These are phyloP conservation scores for Fraxinus pennsylvanica DNA, from an alignment of 257 asterid genomes.

Conservation along the genomic window DNA sequence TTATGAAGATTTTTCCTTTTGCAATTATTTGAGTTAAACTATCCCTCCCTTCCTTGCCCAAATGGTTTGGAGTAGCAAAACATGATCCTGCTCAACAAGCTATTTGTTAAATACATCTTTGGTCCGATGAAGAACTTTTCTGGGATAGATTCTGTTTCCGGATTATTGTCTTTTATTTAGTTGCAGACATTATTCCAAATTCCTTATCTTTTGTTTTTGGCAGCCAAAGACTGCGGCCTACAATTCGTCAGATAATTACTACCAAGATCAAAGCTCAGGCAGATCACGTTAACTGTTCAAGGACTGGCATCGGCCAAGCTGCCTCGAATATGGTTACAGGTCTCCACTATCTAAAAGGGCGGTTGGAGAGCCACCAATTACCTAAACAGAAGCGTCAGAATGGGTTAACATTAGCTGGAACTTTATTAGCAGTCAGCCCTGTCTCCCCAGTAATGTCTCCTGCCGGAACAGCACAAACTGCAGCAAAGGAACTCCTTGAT, in stretches of 20 bases:
- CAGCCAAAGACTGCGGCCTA: slow-evolving; percentile 94
- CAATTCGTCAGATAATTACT: slow-evolving; percentile 84
- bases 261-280: slow-evolving; percentile 82
- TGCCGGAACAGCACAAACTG: slow-evolving; percentile 81
- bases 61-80: slow-evolving; percentile 14
- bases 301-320: slow-evolving; percentile 62
- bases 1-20: no score
- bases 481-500: slow-evolving; percentile 91
- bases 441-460: slow-evolving; percentile 96
- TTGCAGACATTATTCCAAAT: slow-evolving; percentile 21
- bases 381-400: slow-evolving; percentile 72
- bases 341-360: slow-evolving; percentile 69
- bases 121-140: slow-evolving; percentile 20
- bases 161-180: background rate
- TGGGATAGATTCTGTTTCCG: slow-evolving; percentile 10
- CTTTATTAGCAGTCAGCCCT: slow-evolving; percentile 83
- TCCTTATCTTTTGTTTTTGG: slow-evolving; percentile 18
- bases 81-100: background rate
- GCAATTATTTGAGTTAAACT: no score
- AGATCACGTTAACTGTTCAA: slow-evolving; percentile 54
- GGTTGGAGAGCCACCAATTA: slow-evolving; percentile 63
- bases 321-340: slow-evolving; percentile 60
- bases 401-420: slow-evolving; percentile 64
- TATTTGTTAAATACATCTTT: background rate
- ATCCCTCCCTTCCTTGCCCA: no score